Evolutionary conservation across 2,329 filamentous ascomycete species (phyloP).

Genomic region (Penicillium sp.): DNA sequence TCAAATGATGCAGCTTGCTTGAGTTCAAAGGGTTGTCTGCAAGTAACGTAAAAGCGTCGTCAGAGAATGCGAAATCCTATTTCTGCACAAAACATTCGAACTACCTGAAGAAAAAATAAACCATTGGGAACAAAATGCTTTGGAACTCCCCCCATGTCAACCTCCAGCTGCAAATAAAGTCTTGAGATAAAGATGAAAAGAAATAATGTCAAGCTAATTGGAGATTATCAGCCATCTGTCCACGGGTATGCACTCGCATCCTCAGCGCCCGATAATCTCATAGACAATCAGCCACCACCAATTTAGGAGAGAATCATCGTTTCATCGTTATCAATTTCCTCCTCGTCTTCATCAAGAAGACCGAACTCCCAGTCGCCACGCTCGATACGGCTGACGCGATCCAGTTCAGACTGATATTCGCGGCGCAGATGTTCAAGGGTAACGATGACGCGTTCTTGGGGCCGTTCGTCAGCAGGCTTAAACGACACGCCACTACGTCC

Average conservation of each 20-base stretch:
- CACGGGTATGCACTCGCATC: background rate
- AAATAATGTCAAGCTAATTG: background rate
- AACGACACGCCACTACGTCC: slow-evolving; percentile 9
- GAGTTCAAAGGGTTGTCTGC: too few relatives aligned
- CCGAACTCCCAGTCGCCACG: slow-evolving; percentile 84
- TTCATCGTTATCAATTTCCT: slow-evolving; percentile 35
- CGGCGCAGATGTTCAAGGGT: slow-evolving; percentile 83
- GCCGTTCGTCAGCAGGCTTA: slow-evolving; percentile 21
- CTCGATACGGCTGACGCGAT: slow-evolving; percentile 82
- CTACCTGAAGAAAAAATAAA: slow-evolving; percentile 6
- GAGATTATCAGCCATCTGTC: background rate
- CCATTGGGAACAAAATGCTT: slow-evolving; percentile 9
- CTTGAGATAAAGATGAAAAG: background rate
- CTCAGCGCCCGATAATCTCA: background rate
- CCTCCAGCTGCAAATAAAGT: slow-evolving; percentile 9
- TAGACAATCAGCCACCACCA: background rate
- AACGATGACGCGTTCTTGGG: slow-evolving; percentile 70
- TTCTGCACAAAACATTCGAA: slow-evolving; percentile 19
- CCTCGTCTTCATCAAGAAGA: slow-evolving; percentile 30
- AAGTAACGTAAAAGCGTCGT: background rate
- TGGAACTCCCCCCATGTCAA: slow-evolving; percentile 15
- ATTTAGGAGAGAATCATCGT: slow-evolving; percentile 35
- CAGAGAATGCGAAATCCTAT: slow-evolving; percentile 7
- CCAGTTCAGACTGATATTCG: slow-evolving; percentile 87
- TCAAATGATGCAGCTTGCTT: too few relatives aligned